Evolutionary conservation across 1,139 yeast species (phyloP).

Genomic region (Zygoascus meyerae): DNA sequence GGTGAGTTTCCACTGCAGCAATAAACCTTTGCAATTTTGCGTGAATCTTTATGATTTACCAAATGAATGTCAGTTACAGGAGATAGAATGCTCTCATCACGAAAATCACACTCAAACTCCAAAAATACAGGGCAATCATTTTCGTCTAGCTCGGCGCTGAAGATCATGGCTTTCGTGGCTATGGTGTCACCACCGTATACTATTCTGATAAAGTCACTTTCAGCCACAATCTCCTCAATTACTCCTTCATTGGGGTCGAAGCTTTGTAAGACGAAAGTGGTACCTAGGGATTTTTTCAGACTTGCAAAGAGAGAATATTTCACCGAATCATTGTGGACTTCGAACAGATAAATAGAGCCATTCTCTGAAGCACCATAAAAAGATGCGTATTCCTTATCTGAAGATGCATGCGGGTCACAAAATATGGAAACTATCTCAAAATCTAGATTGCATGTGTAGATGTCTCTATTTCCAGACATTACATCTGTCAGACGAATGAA

Average conservation of each 20-base stretch:
- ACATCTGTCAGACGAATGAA: slow-evolving; percentile 19
- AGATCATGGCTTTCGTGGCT: slow-evolving; percentile 4
- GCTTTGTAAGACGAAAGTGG: slow-evolving; percentile 14
- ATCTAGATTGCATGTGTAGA: slow-evolving; percentile 8
- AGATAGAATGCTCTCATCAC: slow-evolving; percentile 6
- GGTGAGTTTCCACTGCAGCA: slow-evolving; percentile 9
- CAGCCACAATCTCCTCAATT: slow-evolving; percentile 1
- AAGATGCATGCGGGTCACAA: slow-evolving; percentile 11
- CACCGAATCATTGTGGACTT: slow-evolving; percentile 10
- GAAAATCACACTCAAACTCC: slow-evolving; percentile 1
- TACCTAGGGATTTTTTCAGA: slow-evolving; percentile 16
- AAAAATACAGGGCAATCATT: background rate
- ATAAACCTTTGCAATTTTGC: slow-evolving; percentile 1
- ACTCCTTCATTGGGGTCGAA: slow-evolving; percentile 6
- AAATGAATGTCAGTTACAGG: slow-evolving; percentile 11
- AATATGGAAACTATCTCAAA: slow-evolving; percentile 12
- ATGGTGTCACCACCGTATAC: slow-evolving; percentile 11
- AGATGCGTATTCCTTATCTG: slow-evolving; percentile 1
- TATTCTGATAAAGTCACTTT: slow-evolving; percentile 4
- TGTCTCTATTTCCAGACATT: slow-evolving; percentile 18
- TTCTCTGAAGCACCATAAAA: slow-evolving; percentile 18
- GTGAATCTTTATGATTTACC: background rate
- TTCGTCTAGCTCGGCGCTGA: slow-evolving; percentile 6
- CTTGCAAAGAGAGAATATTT: slow-evolving; percentile 6
- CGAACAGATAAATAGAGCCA: slow-evolving; percentile 15